Base-by-base conservation (phyloP, 495 filamentous ascomycete genomes). In the Evernia prunastri region DNA sequence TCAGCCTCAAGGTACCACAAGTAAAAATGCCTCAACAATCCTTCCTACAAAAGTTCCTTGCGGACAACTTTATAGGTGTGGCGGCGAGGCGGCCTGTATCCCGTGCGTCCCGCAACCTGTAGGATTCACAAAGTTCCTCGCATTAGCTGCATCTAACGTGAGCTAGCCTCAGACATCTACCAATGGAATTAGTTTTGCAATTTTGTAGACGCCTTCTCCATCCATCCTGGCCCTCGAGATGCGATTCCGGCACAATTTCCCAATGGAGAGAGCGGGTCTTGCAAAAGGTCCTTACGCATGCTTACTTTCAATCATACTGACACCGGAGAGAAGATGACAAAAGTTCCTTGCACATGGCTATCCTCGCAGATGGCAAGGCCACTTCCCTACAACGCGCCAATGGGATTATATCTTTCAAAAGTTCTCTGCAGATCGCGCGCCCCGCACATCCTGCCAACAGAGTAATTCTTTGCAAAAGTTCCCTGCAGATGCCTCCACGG, bases 281-380 rank as follows among this genome's bases (percentile, higher is more conserved):
- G 9, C 60, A 53, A n/a, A 62, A 62, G 49, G 27, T 29, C 60
- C 60, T 56, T 13, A 23, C 60, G 56, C 47, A 42, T 36, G 20
- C 20, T 17, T 56, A 17, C 42, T 31, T 7, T 12, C 10, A 15
- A 54, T 4, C 3, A 62, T 27, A 4, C 20, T n/a, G 45, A n/a
- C 18, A 27, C 25, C 17, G 15, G 33, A 40, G 12, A 42, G 1
- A 4, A 13, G 6, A 6, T 33, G 5, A 12, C 33, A n/a, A 39
- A 42, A 54, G 35, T 61, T 61, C 20, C 23, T 18, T 15, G 13
- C 47, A 37, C 27, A 13, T 35, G 56, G 45, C 18, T 10, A 4
- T 29, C 45, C 13, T 54, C 33, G 15, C 35, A 56, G 47, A 36
- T 62, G 47, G 35, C 15, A 36, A 56, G 47, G 35, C 15, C 49